phyloP scores from a whole-genome alignment of 176 grass and related monocot genomes.

The Phragmites australis region DNA sequence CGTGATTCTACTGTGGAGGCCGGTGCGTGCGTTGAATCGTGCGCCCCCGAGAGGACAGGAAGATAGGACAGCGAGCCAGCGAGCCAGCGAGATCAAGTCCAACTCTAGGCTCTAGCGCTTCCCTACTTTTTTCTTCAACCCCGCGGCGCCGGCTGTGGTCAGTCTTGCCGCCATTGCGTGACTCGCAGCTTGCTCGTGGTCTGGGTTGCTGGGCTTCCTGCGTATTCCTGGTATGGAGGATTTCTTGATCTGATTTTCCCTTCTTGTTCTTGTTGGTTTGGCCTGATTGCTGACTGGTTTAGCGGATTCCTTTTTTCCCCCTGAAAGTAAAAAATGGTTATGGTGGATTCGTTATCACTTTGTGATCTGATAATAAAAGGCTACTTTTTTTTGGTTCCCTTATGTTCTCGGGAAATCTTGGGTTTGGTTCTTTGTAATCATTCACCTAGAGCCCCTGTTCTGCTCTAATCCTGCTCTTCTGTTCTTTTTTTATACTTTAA shows the following conservation, averaged over 20 bases:
- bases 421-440: neutral
- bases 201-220: neutral
- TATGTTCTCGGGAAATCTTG: neutral
- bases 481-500: neutral
- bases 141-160: neutral
- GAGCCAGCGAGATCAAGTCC: neutral
- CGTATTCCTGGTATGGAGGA: conserved; percentile 14
- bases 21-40: neutral
- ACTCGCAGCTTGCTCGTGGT: neutral
- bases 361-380: neutral
- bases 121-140: neutral
- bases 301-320: neutral
- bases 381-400: neutral
- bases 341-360: neutral
- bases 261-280: neutral
- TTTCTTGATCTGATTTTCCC: conserved; percentile 1
- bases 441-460: neutral
- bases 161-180: conserved; percentile 6
- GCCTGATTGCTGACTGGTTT: neutral
- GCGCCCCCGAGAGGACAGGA: neutral
- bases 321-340: too few species aligned
- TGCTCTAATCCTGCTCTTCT: neutral
- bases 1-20: neutral
- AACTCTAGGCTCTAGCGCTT: neutral
- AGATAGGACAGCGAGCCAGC: neutral